Conservation (phyloP, 1,284 basidiomycete species). For the Cutaneotrichosporon cavernicola region DNA sequence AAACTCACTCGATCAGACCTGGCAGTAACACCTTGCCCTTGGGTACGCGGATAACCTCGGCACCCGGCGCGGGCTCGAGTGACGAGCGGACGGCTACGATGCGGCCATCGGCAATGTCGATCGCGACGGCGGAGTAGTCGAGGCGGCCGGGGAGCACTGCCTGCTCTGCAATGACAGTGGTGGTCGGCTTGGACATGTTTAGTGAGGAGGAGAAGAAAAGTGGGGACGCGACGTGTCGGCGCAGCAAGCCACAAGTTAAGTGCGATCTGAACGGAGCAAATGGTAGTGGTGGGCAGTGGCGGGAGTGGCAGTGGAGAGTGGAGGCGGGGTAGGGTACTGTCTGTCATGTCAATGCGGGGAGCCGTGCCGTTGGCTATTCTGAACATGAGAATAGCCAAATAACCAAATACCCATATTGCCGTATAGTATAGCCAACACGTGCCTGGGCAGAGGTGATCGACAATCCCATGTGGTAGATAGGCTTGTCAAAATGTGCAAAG, state of each 20-base stretch:
- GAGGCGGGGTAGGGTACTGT: slow-evolving; percentile 2
- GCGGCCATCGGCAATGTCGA: slow-evolving; percentile 65
- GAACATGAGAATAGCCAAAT: background rate
- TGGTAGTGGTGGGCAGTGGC: too few species aligned
- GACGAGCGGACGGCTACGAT: slow-evolving; percentile 60
- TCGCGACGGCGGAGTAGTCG: slow-evolving; percentile 62
- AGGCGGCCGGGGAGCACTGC: slow-evolving; percentile 63
- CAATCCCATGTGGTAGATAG: background rate
- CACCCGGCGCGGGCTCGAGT: slow-evolving; percentile 17
- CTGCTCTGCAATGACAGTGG: slow-evolving; percentile 33
- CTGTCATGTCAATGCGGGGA: background rate
- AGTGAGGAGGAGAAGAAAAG: background rate
- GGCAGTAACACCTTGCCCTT: slow-evolving; percentile 63
- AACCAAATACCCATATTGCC: background rate
- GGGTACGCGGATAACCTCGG: slow-evolving; percentile 44
- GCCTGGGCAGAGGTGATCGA: too few species aligned
- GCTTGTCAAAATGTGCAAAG: background rate
- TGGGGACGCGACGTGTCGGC: background rate
- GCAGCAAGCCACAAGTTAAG: background rate
- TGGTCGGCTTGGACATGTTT: slow-evolving; percentile 7
- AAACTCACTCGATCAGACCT: slow-evolving; percentile 75
- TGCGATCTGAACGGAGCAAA: slow-evolving; percentile 1
- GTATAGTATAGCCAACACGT: background rate
- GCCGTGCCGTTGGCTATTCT: background rate
- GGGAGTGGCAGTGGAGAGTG: background rate